Percentiles rank a stretch among this genome's conserved stretches.
Evolutionary conservation across 148 eudicot genomes (phyloP).

Genomic region (Drosera capensis): DNA sequence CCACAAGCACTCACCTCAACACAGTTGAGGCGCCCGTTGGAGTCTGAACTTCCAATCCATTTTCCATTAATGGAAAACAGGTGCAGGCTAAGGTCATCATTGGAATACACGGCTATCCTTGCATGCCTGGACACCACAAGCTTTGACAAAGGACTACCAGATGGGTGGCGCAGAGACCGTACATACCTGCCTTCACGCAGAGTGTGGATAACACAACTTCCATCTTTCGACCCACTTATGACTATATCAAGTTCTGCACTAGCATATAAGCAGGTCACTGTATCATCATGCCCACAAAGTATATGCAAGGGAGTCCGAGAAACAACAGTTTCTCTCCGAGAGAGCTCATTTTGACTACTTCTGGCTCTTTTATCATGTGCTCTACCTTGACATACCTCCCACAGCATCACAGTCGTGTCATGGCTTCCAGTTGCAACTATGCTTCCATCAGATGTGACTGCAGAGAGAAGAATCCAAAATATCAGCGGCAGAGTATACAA

Average conservation of each 20-base stretch:
- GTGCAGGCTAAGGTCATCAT: constrained; percentile 81
- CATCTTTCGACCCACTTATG: constrained; percentile 96
- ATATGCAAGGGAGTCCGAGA: constrained; percentile 85
- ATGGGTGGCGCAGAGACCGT: constrained; percentile 83
- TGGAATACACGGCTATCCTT: constrained; percentile 58
- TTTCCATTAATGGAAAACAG: constrained; percentile 84
- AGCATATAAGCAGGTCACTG: constrained; percentile 73
- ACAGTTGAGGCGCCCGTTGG: constrained; percentile 85
- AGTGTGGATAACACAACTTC: constrained; percentile 91
- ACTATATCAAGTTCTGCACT: constrained; percentile 92
- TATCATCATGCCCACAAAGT: constrained; percentile 96
- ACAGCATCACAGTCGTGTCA: constrained; percentile 96
- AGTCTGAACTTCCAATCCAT: constrained; percentile 63
- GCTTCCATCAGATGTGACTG: constrained; percentile 90
- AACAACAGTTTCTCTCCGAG: constrained; percentile 62
- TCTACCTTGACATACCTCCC: constrained; percentile 67
- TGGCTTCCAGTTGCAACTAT: constrained; percentile 92
- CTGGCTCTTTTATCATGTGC: constrained; percentile 56
- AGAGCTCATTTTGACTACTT: constrained; percentile 43
- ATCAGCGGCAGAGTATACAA: constrained; percentile 4
- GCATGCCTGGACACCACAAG: constrained; percentile 85
- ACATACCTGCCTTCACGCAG: constrained; percentile 77
- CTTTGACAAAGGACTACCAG: constrained; percentile 73
- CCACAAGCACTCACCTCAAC: constrained; percentile 85
- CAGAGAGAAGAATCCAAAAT: constrained; percentile 11